Base-by-base conservation (phyloP, 139 green algal genomes). In the Picochlorum sp. region DNA sequence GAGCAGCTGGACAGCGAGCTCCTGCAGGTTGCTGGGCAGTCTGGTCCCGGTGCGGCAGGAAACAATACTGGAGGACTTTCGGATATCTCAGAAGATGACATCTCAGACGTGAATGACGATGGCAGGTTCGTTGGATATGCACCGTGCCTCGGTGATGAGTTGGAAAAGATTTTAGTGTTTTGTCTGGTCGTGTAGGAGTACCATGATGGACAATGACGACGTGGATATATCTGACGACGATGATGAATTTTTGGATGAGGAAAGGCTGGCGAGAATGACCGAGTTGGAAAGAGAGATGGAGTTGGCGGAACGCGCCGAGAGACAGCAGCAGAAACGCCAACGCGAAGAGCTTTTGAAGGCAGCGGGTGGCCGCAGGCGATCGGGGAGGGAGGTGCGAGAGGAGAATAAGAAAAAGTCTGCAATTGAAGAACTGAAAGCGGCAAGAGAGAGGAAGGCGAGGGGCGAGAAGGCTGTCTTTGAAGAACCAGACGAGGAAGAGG, bases 201-300 rank as follows among this genome's bases (percentile, higher is more conserved):
- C n/a, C 47, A 54, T 20, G 47, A 21, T 26, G 47, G 47, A 54
- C 18, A 21, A 26, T 21, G 47, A 65, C 34, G 38, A 69, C 10
- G 57, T 62, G 13, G 70, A 72, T 45, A 51, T 67, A 20, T 58
- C 63, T 23, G 70, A 77, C 2, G 16, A 71, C 31, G 67, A 67
- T 20, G 34, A 65, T 23, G 70, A 77, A 21, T 65, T 73, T 50
- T 49, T 71, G 31, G 70, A 77, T 38, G 51, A 57, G 54, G 45
- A 57, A 45, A 45, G 67, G 45, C 70, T 90, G 49, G 57, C 41
- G 13, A 66, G 61, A 1, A 88, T 90, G 84, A 80, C 67, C 4
- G 84, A 90, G 70, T 47, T 88, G 44, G 71, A 90, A 41, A 72
- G 84, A 9, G 84, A 90, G 63, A 76, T 83, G 68, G 68, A 76